A percentile compares a stretch with the other conserved stretches of the same genome.
Conservation (phyloP, 805 yeast genomes). For the Myxozyma monticola region DNA sequence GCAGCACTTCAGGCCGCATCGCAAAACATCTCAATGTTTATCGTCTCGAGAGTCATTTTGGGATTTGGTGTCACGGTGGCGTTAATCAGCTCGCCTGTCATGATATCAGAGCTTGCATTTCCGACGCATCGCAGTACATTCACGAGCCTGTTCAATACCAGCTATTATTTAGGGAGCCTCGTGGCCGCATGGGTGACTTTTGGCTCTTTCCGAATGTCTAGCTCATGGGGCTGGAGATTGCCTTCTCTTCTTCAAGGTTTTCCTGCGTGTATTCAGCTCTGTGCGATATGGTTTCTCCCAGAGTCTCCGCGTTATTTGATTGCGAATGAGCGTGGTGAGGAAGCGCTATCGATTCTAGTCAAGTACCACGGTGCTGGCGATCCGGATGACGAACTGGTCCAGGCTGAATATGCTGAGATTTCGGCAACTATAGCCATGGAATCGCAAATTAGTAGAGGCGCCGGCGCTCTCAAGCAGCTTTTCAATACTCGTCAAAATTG, state of each 20-base stretch:
- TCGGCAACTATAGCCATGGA: conserved; percentile 39
- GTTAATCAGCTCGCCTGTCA: conserved; percentile 6
- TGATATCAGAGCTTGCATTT: conserved; percentile 14
- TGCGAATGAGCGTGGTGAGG: conserved; percentile 54
- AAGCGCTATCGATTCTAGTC: conserved; percentile 51
- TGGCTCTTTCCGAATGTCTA: conserved; percentile 43
- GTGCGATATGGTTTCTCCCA: too few species aligned
- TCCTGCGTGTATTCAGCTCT: conserved; percentile 49
- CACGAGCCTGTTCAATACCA: conserved; percentile 9
- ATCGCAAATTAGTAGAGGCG: too few species aligned
- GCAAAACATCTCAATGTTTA: conserved; percentile 42
- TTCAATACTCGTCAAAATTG: conserved; percentile 41
- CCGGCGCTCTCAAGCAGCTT: too few species aligned
- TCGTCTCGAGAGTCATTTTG: conserved; percentile 42
- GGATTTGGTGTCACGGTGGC: conserved; percentile 39
- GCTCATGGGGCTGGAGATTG: conserved; percentile 53
- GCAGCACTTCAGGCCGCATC: conserved; percentile 45
- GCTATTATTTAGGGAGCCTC: conserved; percentile 45
- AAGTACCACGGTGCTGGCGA: conserved; percentile 47
- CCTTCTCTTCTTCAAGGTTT: conserved; percentile 55
- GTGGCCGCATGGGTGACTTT: conserved; percentile 52
- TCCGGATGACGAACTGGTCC: conserved; percentile 39
- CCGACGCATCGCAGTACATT: conserved; percentile 16
- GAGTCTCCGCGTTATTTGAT: conserved; percentile 76
- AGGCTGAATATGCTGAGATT: conserved; percentile 46